Conservation (phyloP, 2,329 filamentous ascomycete species). For the Colletotrichum coccodes region DNA sequence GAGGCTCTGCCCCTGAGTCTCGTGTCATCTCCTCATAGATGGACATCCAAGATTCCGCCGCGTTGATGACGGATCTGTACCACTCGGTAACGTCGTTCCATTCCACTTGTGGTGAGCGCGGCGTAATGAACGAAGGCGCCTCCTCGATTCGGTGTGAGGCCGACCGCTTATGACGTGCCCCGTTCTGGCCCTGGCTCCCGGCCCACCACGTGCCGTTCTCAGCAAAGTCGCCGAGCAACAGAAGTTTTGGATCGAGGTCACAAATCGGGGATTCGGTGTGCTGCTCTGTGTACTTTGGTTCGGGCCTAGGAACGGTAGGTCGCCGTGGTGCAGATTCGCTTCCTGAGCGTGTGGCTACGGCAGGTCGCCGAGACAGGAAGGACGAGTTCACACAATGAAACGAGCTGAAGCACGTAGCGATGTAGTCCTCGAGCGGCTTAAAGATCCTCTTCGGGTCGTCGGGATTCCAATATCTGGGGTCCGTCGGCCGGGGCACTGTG, state of each 20-base stretch:
- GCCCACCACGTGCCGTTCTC: conserved; percentile 90
- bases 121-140: conserved; percentile 56
- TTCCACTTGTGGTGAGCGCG: conserved; percentile 76
- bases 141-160: conserved; percentile 46
- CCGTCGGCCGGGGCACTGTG: conserved; percentile 20
- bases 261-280: conserved; percentile 56
- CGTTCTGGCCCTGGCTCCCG: conserved; percentile 56
- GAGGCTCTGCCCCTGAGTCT: conserved; percentile 41
- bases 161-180: conserved; percentile 42
- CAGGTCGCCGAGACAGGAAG: conserved; percentile 63
- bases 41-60: conserved; percentile 73
- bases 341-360: conserved; percentile 23
- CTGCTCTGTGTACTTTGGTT: conserved; percentile 45
- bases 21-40: conserved; percentile 63
- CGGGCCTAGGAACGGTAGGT: conserved; percentile 46
- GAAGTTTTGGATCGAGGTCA: conserved; percentile 78
- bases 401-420: conserved; percentile 74
- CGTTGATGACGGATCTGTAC: conserved; percentile 77
- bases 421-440: conserved; percentile 80
- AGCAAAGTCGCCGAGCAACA: conserved; percentile 79
- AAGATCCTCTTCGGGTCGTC: conserved; percentile 72
- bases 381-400: conserved; percentile 81
- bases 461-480: conserved; percentile 29
- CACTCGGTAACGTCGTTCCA: conserved; percentile 79
- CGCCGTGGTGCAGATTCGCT: conserved; percentile 42